Percentiles rank a stretch among this genome's conserved stretches.
These are phyloP conservation scores for Fusarium sacchari DNA, from an alignment of 2,329 filamentous ascomycete genomes.

Conservation along the genomic window DNA sequence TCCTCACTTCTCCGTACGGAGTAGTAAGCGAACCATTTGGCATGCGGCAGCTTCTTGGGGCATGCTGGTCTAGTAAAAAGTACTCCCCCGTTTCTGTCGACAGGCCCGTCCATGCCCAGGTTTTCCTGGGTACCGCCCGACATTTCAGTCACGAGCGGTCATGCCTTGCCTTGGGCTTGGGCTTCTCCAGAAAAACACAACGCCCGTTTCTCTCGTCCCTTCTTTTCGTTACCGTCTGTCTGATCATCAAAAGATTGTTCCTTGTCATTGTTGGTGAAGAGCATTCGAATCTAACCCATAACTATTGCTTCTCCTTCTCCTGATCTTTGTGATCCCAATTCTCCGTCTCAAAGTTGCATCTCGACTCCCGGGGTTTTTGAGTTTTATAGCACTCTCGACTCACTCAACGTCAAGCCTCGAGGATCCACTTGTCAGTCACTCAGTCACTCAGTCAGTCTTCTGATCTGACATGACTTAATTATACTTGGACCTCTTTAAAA, in stretches of 20 bases:
- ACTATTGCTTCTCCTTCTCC: background rate
- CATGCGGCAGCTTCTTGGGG: conserved; percentile 38
- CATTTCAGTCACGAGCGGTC: conserved; percentile 40
- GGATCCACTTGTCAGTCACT: conserved; percentile 32
- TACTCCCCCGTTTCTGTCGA: conserved; percentile 31
- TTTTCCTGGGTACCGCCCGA: conserved; percentile 24
- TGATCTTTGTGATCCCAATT: background rate
- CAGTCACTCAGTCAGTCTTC: conserved; percentile 24
- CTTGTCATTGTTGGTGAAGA: background rate
- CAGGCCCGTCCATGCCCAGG: conserved; percentile 16
- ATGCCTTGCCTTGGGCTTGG: conserved; percentile 14
- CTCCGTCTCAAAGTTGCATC: background rate
- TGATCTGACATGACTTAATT: conserved; percentile 33
- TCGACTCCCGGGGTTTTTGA: background rate
- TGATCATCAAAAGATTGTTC: conserved; percentile 9
- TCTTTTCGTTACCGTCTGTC: conserved; percentile 20
- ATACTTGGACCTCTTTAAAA: conserved; percentile 25
- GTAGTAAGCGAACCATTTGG: conserved; percentile 45
- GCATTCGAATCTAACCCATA: conserved; percentile 1
- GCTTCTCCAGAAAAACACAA: conserved; percentile 38
- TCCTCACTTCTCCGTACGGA: conserved; percentile 38
- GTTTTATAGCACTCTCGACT: conserved; percentile 2
- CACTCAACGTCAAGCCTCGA: conserved; percentile 4
- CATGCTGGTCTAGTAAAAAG: conserved; percentile 32
- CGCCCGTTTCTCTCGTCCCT: conserved; percentile 29